Percentiles rank a stretch among this genome's conserved stretches.
Evolutionary conservation across 805 yeast species (phyloP).

Genomic region (Starmerella ratchasimensis): DNA sequence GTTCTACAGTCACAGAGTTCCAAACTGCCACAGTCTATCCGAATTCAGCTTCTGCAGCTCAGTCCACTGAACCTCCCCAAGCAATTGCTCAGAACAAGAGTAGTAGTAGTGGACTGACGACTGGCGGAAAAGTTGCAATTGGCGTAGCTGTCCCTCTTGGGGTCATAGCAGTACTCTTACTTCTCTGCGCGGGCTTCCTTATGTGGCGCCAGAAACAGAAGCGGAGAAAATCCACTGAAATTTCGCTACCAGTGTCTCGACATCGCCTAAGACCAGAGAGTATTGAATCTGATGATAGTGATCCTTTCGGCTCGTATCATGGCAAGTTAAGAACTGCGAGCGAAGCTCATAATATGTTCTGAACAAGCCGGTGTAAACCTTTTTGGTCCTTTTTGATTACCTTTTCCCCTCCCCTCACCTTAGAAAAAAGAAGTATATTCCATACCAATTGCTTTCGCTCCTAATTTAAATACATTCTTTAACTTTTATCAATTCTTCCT

Average conservation of each 20-base stretch:
- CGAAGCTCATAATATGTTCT: slow-evolving; percentile 14
- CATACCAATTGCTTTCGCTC: too few species aligned
- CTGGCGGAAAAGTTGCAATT: slow-evolving; percentile 14
- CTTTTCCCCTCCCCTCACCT: too few species aligned
- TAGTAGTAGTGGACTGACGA: slow-evolving; percentile 5
- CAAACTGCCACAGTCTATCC: slow-evolving; percentile 4
- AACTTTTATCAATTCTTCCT: too few species aligned
- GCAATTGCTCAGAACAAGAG: background rate
- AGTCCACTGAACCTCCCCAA: background rate
- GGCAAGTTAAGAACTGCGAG: background rate
- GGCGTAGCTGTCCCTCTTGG: slow-evolving; percentile 16
- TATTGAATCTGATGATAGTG: background rate
- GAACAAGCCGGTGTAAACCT: too few species aligned
- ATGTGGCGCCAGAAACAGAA: slow-evolving; percentile 3
- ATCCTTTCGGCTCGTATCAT: background rate
- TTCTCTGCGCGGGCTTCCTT: background rate
- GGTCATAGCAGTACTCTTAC: slow-evolving; percentile 5
- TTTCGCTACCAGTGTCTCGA: background rate
- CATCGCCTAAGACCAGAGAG: background rate
- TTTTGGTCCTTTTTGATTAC: too few species aligned
- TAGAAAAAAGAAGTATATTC: too few species aligned
- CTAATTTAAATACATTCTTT: too few species aligned
- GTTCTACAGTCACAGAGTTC: slow-evolving; percentile 8
- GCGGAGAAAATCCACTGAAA: background rate
- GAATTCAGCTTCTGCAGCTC: background rate